Evolutionary conservation across 495 filamentous ascomycete genomes (phyloP), one percentile per base, ranked within the genome.

Genomic region (Pseudevernia furfuracea): DNA sequence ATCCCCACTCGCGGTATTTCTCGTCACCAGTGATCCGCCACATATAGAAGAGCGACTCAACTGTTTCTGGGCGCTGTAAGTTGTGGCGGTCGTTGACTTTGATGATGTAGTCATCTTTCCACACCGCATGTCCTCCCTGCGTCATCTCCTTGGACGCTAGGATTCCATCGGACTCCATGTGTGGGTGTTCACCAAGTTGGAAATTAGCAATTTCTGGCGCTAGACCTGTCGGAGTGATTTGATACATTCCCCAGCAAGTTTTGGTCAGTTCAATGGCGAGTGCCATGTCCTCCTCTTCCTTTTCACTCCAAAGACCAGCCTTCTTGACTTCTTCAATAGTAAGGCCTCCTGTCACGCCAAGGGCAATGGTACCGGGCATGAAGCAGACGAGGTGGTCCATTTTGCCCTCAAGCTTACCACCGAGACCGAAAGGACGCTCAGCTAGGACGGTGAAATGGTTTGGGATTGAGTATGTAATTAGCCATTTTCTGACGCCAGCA

Each of bases 381-480:
- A 97, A 99, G 79, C 94, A 99, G 46, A 92, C 92, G 11, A 97
- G 80, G 73, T 99, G 94, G 71, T 97, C 94, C 95, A 99, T 97
- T 76, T 97, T 97, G 25, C 93, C 89, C 1, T 80, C 83, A 10
- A 96, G 70, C 0, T 72, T 57, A 3, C 79, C 76, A 30, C 81
- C 72, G 17, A 99, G 78, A 17, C 95, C 95, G 37, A 77, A 75
- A 0, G 90, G 93, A 25, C 90, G 85, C 73, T 99, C 94, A 41
- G 84, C 93, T 36, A 97, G 83, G 58, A 97, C 84, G 39, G 92
- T 93, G 67, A 96, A 84, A 60, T 86, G 82, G 3, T 87, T 87
- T 11, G 87, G 84, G 59, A 86, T 83, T 7, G 91, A 91, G 73
- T 97, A 97, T 0, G 90, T 89, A 70, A 97, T 78, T 32, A 99